These are phyloP conservation scores for Aspergillus avenaceus DNA, from an alignment of 495 filamentous ascomycete species.

Conservation along the genomic window DNA sequence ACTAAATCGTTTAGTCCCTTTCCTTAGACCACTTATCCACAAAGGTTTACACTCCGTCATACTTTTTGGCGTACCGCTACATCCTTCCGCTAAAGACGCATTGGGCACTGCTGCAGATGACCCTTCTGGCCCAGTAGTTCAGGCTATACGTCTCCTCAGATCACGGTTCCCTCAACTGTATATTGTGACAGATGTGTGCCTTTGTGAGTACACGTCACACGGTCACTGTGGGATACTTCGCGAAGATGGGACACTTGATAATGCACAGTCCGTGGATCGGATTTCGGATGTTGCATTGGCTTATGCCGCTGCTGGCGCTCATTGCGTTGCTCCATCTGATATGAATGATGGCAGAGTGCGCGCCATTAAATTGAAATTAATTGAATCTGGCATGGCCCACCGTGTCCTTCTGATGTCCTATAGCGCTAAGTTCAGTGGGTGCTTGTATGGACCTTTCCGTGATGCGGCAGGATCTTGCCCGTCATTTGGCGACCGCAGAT, in stretches of 20 bases:
- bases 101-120: constrained; percentile 93
- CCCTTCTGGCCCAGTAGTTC: constrained; percentile 85
- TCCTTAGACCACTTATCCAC: constrained; percentile 77
- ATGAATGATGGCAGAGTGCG: constrained; percentile 98
- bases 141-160: constrained; percentile 74
- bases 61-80: constrained; percentile 88
- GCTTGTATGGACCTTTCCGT: constrained; percentile 93
- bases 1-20: constrained; percentile 78
- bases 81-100: constrained; percentile 76
- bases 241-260: constrained; percentile 90
- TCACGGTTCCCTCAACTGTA: constrained; percentile 82
- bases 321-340: constrained; percentile 94
- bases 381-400: constrained; percentile 86
- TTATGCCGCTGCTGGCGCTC: constrained; percentile 88
- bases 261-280: constrained; percentile 83
- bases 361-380: constrained; percentile 94
- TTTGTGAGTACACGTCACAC: constrained; percentile 99
- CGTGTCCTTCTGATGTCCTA: constrained; percentile 93
- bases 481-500: constrained; percentile 89
- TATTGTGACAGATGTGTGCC: constrained; percentile 86
- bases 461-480: constrained; percentile 91
- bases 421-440: constrained; percentile 93
- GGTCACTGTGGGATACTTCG: constrained; percentile 94
- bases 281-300: constrained; percentile 90
- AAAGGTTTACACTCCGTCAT: constrained; percentile 92